A percentile compares a stretch with the other conserved stretches of the same genome.
Conservation (phyloP, 2,329 filamentous ascomycete genomes). For the Xenoacremonium recifei region DNA sequence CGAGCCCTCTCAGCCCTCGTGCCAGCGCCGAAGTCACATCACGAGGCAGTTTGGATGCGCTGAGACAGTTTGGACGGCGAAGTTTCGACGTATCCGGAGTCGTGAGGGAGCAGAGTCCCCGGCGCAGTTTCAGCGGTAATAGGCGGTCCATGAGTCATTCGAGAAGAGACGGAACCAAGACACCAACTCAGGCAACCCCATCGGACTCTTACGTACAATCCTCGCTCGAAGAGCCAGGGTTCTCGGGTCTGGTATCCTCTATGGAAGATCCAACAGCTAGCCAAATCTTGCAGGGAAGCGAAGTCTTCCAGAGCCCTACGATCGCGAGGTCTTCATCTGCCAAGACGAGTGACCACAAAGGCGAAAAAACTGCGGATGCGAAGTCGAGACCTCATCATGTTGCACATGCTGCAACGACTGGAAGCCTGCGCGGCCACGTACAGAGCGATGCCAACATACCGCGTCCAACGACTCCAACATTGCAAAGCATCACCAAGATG, state of each 20-base stretch:
- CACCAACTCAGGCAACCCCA: constrained; percentile 55
- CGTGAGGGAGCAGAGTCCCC: constrained; percentile 41
- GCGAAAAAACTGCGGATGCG: constrained; percentile 12
- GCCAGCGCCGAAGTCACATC: constrained; percentile 50
- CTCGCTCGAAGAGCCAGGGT: constrained; percentile 67
- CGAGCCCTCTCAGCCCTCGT: constrained; percentile 49
- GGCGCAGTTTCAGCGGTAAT: constrained; percentile 63
- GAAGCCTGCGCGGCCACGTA: constrained; percentile 26
- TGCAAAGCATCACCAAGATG: constrained; percentile 55
- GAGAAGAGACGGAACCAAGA: constrained; percentile 41
- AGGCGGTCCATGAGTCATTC: constrained; percentile 51
- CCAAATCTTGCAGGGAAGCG: constrained; percentile 83
- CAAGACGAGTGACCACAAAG: constrained; percentile 22
- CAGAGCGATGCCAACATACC: constrained; percentile 14
- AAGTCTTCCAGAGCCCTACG: constrained; percentile 82
- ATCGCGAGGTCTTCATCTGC: constrained; percentile 52
- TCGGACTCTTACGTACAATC: constrained; percentile 76
- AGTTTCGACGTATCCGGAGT: constrained; percentile 52
- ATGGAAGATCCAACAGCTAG: constrained; percentile 83
- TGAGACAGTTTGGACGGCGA: constrained; percentile 44
- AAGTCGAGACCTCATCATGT: constrained; percentile 10
- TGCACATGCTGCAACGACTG: constrained; percentile 38
- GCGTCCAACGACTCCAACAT: constrained; percentile 37
- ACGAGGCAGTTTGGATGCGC: constrained; percentile 53
- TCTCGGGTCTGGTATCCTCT: constrained; percentile 69